Evolutionary conservation across 2,329 filamentous ascomycete species (phyloP).

Genomic region (Aspergillus tubingensis): DNA sequence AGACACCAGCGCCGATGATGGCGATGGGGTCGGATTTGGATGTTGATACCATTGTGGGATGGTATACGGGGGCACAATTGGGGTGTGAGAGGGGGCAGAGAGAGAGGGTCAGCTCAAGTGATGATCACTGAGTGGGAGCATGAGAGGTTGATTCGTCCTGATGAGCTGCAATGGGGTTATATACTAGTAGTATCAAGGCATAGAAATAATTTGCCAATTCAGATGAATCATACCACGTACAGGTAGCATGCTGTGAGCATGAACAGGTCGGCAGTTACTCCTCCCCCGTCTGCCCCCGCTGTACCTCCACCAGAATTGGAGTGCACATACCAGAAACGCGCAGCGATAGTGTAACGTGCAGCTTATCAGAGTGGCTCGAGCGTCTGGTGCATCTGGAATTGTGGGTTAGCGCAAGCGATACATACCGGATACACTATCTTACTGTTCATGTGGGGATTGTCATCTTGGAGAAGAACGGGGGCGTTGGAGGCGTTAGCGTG

Average conservation of each 20-base stretch:
- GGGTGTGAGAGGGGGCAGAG: no score
- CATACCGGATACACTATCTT: constrained; percentile 5
- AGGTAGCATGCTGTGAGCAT: no score
- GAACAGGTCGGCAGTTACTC: no score
- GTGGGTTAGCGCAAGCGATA: constrained; percentile 4
- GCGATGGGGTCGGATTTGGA: constrained; percentile 26
- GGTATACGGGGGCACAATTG: not conserved
- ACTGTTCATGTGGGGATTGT: not conserved
- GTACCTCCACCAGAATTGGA: not conserved
- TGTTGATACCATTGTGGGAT: not conserved
- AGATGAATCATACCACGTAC: no score
- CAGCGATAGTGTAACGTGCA: no score
- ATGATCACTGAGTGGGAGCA: not conserved
- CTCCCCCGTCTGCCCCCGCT: no score
- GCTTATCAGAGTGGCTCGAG: not conserved
- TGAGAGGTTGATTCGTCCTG: not conserved
- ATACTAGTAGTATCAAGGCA: no score
- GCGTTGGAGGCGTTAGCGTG: not conserved
- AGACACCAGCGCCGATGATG: constrained; percentile 52
- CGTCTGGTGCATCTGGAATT: not conserved
- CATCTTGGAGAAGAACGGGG: not conserved
- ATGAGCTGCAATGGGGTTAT: no score
- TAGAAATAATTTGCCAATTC: no score
- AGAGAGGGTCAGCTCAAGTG: not conserved
- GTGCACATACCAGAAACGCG: no score